Percentiles rank a stretch among this genome's conserved stretches.
Conservation (phyloP, 139 green algal species). For the Coelastrella sp. region DNA sequence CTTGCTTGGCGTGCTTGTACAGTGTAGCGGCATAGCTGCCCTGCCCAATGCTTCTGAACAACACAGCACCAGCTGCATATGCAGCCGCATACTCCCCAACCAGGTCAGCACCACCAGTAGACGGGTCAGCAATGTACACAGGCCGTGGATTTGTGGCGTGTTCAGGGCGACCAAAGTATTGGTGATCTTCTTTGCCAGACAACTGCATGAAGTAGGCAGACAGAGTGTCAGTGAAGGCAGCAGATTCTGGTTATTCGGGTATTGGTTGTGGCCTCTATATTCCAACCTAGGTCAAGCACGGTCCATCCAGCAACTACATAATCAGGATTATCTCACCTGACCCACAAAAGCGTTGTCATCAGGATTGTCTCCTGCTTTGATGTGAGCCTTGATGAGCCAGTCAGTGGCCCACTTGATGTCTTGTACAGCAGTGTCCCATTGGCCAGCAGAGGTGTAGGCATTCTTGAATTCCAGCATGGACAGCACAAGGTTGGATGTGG, state of each 20-base stretch:
- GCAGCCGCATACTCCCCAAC: conserved; percentile 56
- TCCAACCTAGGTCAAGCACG: too few relatives aligned
- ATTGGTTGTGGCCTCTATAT: too few relatives aligned
- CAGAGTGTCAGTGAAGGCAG: too few relatives aligned
- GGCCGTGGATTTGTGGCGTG: conserved; percentile 56
- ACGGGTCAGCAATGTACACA: conserved; percentile 39
- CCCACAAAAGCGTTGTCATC: conserved; percentile 54
- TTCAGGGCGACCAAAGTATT: conserved; percentile 75
- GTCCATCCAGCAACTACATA: too few relatives aligned
- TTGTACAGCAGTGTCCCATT: not conserved
- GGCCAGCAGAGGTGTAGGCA: not conserved
- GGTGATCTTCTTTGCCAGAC: conserved; percentile 61
- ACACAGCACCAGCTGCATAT: conserved; percentile 47
- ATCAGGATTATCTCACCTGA: conserved; percentile 52
- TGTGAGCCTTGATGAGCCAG: conserved; percentile 68
- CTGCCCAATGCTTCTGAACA: conserved; percentile 36
- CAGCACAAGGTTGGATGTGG: conserved; percentile 37
- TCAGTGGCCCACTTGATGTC: conserved; percentile 66
- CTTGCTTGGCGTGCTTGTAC: conserved; percentile 46
- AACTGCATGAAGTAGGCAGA: not conserved
- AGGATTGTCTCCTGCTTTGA: conserved; percentile 45
- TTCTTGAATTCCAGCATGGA: conserved; percentile 44
- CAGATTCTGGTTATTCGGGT: too few relatives aligned
- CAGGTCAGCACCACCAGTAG: conserved; percentile 19
- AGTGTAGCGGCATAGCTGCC: conserved; percentile 55